Base-by-base conservation (phyloP, 176 grass and related monocot genomes). In the Thinopyrum elongatum region DNA sequence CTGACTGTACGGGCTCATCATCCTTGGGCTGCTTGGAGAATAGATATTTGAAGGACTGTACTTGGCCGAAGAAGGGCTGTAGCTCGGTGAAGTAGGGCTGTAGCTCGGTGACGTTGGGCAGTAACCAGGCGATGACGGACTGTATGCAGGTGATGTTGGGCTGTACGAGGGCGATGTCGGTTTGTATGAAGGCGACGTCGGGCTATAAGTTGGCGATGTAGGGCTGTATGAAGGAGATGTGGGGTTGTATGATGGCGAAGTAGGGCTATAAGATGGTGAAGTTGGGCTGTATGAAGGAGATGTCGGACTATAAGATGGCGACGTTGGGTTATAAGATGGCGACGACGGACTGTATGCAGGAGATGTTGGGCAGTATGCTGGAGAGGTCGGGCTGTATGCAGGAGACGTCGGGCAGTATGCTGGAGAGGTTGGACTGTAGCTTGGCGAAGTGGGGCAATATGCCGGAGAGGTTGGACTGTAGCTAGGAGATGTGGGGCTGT, bases 1-100 rank as follows among this genome's bases (percentile, higher is more conserved):
- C 65, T 93, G 91, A 47, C 89, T 86, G 60, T 94, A 95, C 8
- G 96, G 90, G 78, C 80, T 87, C 85, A 84, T 79, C 85, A 87
- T 83, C 85, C 89, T 84, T 79, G 91, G 86, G 82, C 91, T 98
- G 58, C 91, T 95, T 41, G 96, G 96, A 75, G 93, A 95, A 58
- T 98, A 98, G 7, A 93, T 87, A 8, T 91, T 90, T 1, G 89
- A 89, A 79, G 89, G 84, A 15, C 89, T 90, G 65, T 90, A 90
- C 34, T 87, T 83, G 8, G 84, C 84, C 19, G 89, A 87, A 7
- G 96, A 90, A 82, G 96, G 96, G 80, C 87, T 94, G 85, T 98
- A 98, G 65, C 92, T 95, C 1, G 92, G 87, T 16, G 95, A 98
- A 38, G 92, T 90, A 12, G 92, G 92, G 31, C 89, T 93, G 63